Conservation (phyloP, 2,329 filamentous ascomycete species). For the Fusarium torreyae region DNA sequence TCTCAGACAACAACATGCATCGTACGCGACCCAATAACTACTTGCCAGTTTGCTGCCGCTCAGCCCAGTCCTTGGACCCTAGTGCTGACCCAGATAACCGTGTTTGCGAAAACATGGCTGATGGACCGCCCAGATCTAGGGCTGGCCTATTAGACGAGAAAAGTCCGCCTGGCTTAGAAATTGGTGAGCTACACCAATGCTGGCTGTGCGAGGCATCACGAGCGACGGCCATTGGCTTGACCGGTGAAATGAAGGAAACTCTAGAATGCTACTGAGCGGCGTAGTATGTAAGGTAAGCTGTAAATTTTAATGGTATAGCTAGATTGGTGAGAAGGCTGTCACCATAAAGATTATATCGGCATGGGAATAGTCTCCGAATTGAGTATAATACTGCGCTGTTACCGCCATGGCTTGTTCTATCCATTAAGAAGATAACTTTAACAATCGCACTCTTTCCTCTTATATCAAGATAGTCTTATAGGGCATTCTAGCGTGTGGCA, state of each 20-base stretch:
- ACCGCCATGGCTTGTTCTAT: not conserved
- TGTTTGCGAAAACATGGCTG: not conserved
- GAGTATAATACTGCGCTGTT: slow-evolving; percentile 8
- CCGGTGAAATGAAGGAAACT: not conserved
- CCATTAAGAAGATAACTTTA: too few species aligned
- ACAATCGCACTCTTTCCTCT: not conserved
- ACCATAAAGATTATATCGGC: not conserved
- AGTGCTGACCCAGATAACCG: slow-evolving; percentile 24
- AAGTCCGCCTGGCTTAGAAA: not conserved
- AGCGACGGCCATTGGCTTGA: not conserved
- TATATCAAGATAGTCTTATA: not conserved
- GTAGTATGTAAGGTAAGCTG: slow-evolving; percentile 13
- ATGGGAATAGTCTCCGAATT: not conserved
- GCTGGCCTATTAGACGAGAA: not conserved
- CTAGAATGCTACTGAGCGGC: not conserved
- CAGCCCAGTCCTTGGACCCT: not conserved
- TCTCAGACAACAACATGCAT: slow-evolving; percentile 16
- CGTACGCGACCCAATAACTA: slow-evolving; percentile 13
- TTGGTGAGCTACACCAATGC: not conserved
- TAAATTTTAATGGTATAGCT: not conserved
- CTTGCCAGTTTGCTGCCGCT: slow-evolving; percentile 16
- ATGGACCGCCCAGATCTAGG: not conserved
- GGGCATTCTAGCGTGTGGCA: not conserved
- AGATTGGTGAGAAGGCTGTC: not conserved
- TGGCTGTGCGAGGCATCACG: not conserved